phyloP scores from a whole-genome alignment of 2,329 filamentous ascomycete species.

The Grosmannia huntii region DNA sequence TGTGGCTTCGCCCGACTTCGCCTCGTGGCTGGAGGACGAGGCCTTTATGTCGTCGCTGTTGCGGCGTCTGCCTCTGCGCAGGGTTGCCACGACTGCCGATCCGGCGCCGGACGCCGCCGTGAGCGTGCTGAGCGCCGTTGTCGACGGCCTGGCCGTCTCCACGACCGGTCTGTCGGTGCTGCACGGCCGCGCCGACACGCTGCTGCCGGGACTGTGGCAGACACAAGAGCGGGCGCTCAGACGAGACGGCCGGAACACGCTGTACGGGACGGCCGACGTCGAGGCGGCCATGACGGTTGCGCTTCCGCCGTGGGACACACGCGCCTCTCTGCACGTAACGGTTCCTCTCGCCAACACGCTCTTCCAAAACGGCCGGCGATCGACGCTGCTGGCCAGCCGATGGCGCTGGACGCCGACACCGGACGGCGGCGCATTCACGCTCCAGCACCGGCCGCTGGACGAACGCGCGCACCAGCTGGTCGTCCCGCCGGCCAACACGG shows the following conservation, averaged over 20 bases:
- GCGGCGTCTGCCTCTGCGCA: slow-evolving; percentile 9
- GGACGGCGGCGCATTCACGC: neutral
- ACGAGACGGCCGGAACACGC: neutral
- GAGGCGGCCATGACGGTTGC: slow-evolving; percentile 29
- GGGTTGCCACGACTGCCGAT: neutral
- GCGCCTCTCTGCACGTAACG: slow-evolving; percentile 24
- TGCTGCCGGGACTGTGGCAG: slow-evolving; percentile 36
- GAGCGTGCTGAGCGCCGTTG: slow-evolving; percentile 39
- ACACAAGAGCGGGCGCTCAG: neutral
- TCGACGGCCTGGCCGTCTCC: slow-evolving; percentile 34
- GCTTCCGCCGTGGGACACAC: slow-evolving; percentile 18
- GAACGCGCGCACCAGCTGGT: slow-evolving; percentile 19
- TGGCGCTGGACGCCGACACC: slow-evolving; percentile 19
- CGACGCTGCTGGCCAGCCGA: slow-evolving; percentile 39
- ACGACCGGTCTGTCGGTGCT: slow-evolving; percentile 38
- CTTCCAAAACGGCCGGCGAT: slow-evolving; percentile 55
- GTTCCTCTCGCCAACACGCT: slow-evolving; percentile 66
- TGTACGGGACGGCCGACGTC: slow-evolving; percentile 5
- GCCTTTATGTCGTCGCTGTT: slow-evolving; percentile 23
- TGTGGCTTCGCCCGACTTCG: slow-evolving; percentile 34
- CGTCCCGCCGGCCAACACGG: neutral
- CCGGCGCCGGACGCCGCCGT: slow-evolving; percentile 21
- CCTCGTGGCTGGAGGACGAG: slow-evolving; percentile 32
- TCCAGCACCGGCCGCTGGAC: neutral
- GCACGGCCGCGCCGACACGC: slow-evolving; percentile 24